Conservation (phyloP, 305 asterid species). For the Fraxinus paxiana region DNA sequence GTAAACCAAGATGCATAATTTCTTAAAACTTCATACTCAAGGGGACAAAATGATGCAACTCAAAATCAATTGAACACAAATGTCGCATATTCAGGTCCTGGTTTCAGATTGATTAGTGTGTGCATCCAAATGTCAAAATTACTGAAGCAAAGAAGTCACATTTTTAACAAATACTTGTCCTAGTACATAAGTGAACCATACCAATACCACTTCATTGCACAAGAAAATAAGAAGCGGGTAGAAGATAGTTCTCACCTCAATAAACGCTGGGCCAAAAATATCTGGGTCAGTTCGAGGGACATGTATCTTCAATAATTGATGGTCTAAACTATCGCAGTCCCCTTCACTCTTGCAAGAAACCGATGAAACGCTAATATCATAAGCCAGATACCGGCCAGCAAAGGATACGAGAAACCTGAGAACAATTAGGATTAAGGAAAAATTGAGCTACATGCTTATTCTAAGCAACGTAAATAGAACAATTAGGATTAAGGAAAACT, state of each 20-base stretch:
- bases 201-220: not conserved
- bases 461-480: not conserved
- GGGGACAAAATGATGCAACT: not conserved
- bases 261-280: slow-evolving; percentile 71
- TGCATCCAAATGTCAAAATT: not conserved
- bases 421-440: not conserved
- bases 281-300: slow-evolving; percentile 56
- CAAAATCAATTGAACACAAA: not conserved
- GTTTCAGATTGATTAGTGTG: not conserved
- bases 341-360: slow-evolving; percentile 40
- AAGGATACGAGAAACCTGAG: slow-evolving; percentile 82
- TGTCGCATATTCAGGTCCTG: not conserved
- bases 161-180: not conserved
- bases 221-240: not conserved
- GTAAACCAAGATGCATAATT: not conserved
- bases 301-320: slow-evolving; percentile 63
- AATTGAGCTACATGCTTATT: slow-evolving; percentile 9
- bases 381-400: slow-evolving; percentile 62
- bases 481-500: not conserved
- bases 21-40: not conserved
- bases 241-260: slow-evolving; percentile 55
- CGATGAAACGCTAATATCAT: slow-evolving; percentile 47
- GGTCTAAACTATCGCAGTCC: slow-evolving; percentile 38
- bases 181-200: not conserved
- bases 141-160: not conserved